Base-by-base conservation (phyloP, 306 rosid genomes). In the Hippophae gyantsensis region DNA sequence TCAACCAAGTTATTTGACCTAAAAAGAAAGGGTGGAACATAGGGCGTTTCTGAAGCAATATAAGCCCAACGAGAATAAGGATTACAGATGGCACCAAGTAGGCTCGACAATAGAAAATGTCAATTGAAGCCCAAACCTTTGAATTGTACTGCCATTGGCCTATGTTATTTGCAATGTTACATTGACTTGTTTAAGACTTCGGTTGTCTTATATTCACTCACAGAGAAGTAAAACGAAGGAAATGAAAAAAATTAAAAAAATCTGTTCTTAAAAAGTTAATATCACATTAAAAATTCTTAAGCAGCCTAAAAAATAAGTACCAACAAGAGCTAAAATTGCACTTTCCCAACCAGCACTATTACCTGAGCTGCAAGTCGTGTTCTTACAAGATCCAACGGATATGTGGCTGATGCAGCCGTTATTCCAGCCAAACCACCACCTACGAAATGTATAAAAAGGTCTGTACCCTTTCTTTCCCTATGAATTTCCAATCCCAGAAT, bases 291-390 rank as follows among this genome's bases (percentile, higher is more conserved):
- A 53, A 13, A 54, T 18, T 11, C 43, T 42, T 42, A 12, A 13
- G 9, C 43, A 42, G 13, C 52, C 54, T 50, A 9, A 25, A 13
- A 44, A 45, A 12, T 42, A 9, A 60, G 42, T 27, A 52, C 44
- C 40, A 13, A 54, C 14, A 10, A 8, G 18, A 23, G 57, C 6
- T 23, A 38, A 47, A 3, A 18, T 27, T 9, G 6, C 9, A 10
- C n/a, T 42, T 66, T 12, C 50, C 45, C 38, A 57, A 49, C 41
- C 42, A 60, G 44, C 52, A 43, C 51, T 62, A 60, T 70, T 62
- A 92, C 99, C 95, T 92, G 99, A 50, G 93, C 95, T 62, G 99
- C 99, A 57, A 92, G 93, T 64, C 99, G 87, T 7, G 99, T 92
- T 78, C 99, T 92, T 42, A 92, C 96, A 64, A 92, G 99, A 73